phyloP scores from a whole-genome alignment of 1,284 basidiomycete species.

The Trichosporon sp. region DNA sequence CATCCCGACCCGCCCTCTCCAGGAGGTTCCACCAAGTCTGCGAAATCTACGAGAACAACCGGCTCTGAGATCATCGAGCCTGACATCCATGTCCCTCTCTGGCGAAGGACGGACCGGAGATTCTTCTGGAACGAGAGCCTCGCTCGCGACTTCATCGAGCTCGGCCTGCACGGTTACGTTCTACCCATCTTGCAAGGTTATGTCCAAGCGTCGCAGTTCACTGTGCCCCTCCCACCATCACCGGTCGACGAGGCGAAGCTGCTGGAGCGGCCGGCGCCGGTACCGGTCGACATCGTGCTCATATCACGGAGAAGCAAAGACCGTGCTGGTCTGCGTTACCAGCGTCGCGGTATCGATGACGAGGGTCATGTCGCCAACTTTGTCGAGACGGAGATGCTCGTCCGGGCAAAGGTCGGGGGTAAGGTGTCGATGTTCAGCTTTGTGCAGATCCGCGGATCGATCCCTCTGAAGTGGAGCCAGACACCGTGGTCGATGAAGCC shows the following conservation, averaged over 20 bases:
- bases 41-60: background rate
- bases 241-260: slow-evolving; percentile 27
- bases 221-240: slow-evolving; percentile 60
- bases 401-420: slow-evolving; percentile 67
- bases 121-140: slow-evolving; percentile 62
- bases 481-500: slow-evolving; percentile 75
- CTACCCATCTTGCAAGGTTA: slow-evolving; percentile 89
- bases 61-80: slow-evolving; percentile 56
- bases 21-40: slow-evolving; percentile 8
- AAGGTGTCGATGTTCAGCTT: slow-evolving; percentile 79
- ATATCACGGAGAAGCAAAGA: slow-evolving; percentile 61
- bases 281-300: slow-evolving; percentile 58
- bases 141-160: slow-evolving; percentile 51
- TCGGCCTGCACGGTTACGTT: slow-evolving; percentile 71
- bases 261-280: slow-evolving; percentile 22
- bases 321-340: slow-evolving; percentile 62
- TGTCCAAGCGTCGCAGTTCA: slow-evolving; percentile 70
- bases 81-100: slow-evolving; percentile 58
- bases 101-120: slow-evolving; percentile 59
- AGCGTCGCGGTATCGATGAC: slow-evolving; percentile 61
- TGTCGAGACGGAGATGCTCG: slow-evolving; percentile 66
- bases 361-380: slow-evolving; percentile 62
- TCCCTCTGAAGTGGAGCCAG: slow-evolving; percentile 87
- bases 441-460: slow-evolving; percentile 85
- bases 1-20: background rate